A percentile compares a stretch with the other conserved stretches of the same genome.
phyloP scores from a whole-genome alignment of 768 basidiomycete genomes.

The Boletus barrowsii region DNA sequence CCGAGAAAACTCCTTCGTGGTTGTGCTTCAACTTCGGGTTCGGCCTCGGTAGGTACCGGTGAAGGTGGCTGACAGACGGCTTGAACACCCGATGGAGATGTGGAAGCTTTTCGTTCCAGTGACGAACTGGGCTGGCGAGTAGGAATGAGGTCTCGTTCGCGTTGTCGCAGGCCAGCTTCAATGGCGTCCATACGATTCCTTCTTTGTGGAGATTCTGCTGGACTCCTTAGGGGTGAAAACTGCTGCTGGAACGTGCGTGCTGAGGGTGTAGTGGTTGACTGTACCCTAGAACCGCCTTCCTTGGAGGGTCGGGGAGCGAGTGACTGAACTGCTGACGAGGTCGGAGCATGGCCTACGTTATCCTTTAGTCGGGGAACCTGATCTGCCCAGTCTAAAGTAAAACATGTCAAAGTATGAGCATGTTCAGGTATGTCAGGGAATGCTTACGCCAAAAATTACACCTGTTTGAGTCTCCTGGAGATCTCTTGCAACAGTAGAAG shows the following conservation, averaged over 20 bases:
- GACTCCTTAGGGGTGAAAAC: background rate
- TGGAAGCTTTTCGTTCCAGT: slow-evolving; percentile 1
- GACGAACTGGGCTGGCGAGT: slow-evolving; percentile 3
- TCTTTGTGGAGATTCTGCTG: slow-evolving; percentile 6
- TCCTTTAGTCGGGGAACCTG: slow-evolving; percentile 11
- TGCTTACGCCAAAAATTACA: slow-evolving; percentile 41
- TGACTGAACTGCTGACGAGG: background rate
- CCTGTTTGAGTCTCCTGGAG: slow-evolving; percentile 2
- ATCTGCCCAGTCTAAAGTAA: slow-evolving; percentile 34
- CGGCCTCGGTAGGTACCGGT: slow-evolving; percentile 24
- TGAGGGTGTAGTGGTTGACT: background rate
- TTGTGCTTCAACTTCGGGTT: slow-evolving; percentile 14
- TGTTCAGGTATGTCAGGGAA: background rate
- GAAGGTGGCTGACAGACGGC: slow-evolving; percentile 23
- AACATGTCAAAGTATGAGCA: background rate
- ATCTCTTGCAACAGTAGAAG: slow-evolving; percentile 41
- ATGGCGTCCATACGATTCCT: slow-evolving; percentile 15
- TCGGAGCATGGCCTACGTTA: background rate
- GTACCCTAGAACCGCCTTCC: background rate
- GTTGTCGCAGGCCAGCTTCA: slow-evolving; percentile 15
- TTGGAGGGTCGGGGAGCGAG: background rate
- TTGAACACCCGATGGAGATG: background rate
- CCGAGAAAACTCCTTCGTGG: slow-evolving; percentile 26
- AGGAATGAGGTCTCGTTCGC: slow-evolving; percentile 11
- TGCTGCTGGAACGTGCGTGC: background rate